These are phyloP conservation scores for Vicia faba DNA, from an alignment of 306 rosid species.

Conservation along the genomic window DNA sequence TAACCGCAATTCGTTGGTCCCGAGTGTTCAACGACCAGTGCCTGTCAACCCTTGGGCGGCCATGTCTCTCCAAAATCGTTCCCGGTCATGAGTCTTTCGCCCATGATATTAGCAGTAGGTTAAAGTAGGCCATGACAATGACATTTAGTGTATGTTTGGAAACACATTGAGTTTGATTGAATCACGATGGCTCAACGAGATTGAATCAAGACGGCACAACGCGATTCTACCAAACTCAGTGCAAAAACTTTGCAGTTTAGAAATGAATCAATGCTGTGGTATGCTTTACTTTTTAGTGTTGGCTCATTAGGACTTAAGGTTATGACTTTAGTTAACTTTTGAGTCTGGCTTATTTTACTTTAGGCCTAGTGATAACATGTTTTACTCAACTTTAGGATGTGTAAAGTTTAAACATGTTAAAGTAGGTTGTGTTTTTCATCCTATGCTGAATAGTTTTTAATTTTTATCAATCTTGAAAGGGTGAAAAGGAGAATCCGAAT, in stretches of 20 bases:
- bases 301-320: constrained; percentile 33
- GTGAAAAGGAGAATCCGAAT: constrained; percentile 42
- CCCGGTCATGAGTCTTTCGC: constrained; percentile 22
- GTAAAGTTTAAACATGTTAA: constrained; percentile 47
- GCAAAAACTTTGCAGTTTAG: neutral
- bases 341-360: constrained; percentile 35
- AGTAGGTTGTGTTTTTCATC: constrained; percentile 40
- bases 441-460: constrained; percentile 33
- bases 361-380: constrained; percentile 36
- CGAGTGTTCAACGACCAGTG: constrained; percentile 44
- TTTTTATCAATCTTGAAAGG: constrained; percentile 35
- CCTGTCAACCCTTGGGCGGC: constrained; percentile 72
- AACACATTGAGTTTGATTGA: neutral
- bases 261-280: constrained; percentile 36
- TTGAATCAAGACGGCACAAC: too few relatives aligned
- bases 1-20: constrained; percentile 31
- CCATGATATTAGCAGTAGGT: neutral
- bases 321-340: constrained; percentile 34
- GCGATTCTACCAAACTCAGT: neutral
- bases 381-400: constrained; percentile 43
- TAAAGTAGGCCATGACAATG: constrained; percentile 9
- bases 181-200: neutral
- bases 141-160: neutral
- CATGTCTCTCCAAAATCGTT: constrained; percentile 46
- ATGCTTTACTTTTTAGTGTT: constrained; percentile 6